Conservation (phyloP, 2,329 filamentous ascomycete species). For the Colletotrichum gloeosporioides region DNA sequence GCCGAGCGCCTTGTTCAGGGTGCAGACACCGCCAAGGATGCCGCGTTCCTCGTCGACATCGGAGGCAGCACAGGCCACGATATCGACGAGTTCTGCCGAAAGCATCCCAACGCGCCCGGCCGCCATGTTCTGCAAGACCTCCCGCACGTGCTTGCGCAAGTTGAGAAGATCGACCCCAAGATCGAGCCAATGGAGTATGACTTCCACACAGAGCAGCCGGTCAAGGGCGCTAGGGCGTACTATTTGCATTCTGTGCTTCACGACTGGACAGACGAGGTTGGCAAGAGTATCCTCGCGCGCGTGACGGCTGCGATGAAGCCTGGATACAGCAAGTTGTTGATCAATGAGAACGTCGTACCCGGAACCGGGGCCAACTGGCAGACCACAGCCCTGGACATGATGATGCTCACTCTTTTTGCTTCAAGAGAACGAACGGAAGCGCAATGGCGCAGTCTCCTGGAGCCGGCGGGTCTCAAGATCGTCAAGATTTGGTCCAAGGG, state of each 20-base stretch:
- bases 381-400: conserved; percentile 19
- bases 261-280: conserved; percentile 23
- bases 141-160: conserved; percentile 25
- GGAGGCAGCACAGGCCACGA: conserved; percentile 31
- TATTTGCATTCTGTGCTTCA: conserved; percentile 21
- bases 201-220: conserved; percentile 20
- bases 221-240: conserved; percentile 18
- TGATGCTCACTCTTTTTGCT: conserved; percentile 24
- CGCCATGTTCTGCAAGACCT: conserved; percentile 30
- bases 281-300: conserved; percentile 14
- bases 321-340: conserved; percentile 20
- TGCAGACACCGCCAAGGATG: neutral
- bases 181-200: conserved; percentile 33
- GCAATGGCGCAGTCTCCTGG: conserved; percentile 17
- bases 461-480: neutral
- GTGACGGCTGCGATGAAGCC: conserved; percentile 22
- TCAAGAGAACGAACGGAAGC: conserved; percentile 22
- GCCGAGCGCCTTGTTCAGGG: conserved; percentile 30
- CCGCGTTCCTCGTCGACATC: conserved; percentile 24
- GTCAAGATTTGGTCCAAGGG: conserved; percentile 6
- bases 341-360: conserved; percentile 23
- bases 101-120: conserved; percentile 23
- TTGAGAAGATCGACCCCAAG: conserved; percentile 19
- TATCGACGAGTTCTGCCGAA: conserved; percentile 24
- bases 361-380: conserved; percentile 9